Percentiles rank a stretch among this genome's conserved stretches.
These are phyloP conservation scores for Saccharomycopsis babjevae DNA, from an alignment of 805 yeast genomes.

Conservation along the genomic window DNA sequence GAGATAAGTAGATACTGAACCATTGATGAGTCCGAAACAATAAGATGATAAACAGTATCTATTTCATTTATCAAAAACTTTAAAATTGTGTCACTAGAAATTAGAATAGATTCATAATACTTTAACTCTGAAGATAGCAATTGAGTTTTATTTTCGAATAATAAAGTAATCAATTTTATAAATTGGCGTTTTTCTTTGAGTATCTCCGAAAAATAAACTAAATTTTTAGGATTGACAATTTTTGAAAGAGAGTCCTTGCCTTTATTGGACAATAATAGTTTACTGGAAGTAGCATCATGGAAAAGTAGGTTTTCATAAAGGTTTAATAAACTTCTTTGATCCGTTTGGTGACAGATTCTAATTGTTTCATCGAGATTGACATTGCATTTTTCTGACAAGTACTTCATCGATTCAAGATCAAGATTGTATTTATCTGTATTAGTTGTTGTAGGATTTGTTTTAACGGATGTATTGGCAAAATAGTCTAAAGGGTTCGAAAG, in stretches of 20 bases:
- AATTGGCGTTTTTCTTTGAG: conserved; percentile 11
- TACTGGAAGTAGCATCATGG: conserved; percentile 26
- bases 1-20: not conserved
- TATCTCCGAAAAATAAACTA: conserved; percentile 8
- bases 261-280: conserved; percentile 18
- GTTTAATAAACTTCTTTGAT: conserved; percentile 17
- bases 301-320: conserved; percentile 15
- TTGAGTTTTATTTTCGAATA: conserved; percentile 10
- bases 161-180: conserved; percentile 1
- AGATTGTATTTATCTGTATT: conserved; percentile 1
- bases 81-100: not conserved
- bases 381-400: conserved; percentile 26
- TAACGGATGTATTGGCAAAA: not conserved
- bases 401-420: conserved; percentile 4
- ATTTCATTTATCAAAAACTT: not conserved
- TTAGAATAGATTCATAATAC: not conserved
- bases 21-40: not conserved
- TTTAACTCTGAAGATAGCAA: not conserved
- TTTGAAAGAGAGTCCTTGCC: not conserved
- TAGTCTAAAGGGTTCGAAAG: conserved; percentile 8
- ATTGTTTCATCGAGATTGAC: conserved; percentile 37
- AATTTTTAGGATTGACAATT: conserved; percentile 1
- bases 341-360: conserved; percentile 36
- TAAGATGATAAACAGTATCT: not conserved
- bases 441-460: not conserved